Conservation (phyloP, 805 yeast genomes). For the Suhomyces prunicola region DNA sequence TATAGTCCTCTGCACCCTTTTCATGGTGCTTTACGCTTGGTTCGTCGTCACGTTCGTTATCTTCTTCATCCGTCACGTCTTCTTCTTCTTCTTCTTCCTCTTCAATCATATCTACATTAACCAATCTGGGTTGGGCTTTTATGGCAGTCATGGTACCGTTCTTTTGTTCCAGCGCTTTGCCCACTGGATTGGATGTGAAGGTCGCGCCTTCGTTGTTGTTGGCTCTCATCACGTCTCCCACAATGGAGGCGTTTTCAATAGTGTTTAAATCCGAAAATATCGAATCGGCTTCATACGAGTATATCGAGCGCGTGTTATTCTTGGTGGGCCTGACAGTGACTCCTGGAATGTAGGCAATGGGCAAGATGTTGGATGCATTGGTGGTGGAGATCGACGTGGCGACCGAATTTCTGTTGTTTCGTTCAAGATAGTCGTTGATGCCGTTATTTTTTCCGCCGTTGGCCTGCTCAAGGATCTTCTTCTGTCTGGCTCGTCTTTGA, state of each 20-base stretch:
- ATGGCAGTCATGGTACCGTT: slow-evolving; percentile 65
- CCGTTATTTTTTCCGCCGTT: slow-evolving; percentile 6
- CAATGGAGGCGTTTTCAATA: slow-evolving; percentile 46
- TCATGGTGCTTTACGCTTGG: neutral
- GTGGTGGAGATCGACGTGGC: slow-evolving; percentile 67
- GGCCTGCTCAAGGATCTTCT: slow-evolving; percentile 13
- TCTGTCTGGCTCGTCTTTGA: slow-evolving; percentile 13
- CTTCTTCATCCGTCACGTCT: slow-evolving; percentile 9
- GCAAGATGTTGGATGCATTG: slow-evolving; percentile 82
- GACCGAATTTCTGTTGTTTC: slow-evolving; percentile 30
- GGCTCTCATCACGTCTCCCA: slow-evolving; percentile 35
- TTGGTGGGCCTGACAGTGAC: slow-evolving; percentile 63
- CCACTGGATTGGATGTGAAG: neutral
- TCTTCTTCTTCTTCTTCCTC: slow-evolving; percentile 32
- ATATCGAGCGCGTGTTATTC: slow-evolving; percentile 42
- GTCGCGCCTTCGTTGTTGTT: slow-evolving; percentile 10
- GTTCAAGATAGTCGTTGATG: slow-evolving; percentile 15
- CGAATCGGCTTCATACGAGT: slow-evolving; percentile 41
- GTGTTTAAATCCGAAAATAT: slow-evolving; percentile 43
- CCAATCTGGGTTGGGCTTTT: slow-evolving; percentile 68
- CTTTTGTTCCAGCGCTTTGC: slow-evolving; percentile 10
- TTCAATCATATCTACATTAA: slow-evolving; percentile 50
- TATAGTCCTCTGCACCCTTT: neutral
- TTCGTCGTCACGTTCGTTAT: neutral
- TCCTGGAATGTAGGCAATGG: slow-evolving; percentile 93